These are phyloP conservation scores for Pezicula carpinea DNA, from an alignment of 2,329 filamentous ascomycete genomes.

Conservation along the genomic window DNA sequence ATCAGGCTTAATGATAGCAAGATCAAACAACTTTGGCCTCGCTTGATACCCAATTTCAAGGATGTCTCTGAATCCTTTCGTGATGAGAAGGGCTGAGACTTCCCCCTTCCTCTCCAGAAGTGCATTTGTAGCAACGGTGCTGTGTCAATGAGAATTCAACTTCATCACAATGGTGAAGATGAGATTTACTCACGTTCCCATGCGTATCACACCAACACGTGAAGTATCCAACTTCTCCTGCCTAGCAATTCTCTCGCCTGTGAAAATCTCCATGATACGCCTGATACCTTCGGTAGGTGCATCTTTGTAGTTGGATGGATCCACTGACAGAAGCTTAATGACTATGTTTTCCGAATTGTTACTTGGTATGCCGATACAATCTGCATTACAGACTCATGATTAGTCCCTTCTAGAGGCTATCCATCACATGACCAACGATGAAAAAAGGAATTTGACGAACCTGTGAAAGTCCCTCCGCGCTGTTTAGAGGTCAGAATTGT, in stretches of 20 bases:
- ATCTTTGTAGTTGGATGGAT: conserved; percentile 63
- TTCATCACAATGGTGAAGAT: not conserved
- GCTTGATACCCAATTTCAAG: conserved; percentile 68
- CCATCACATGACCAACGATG: no score
- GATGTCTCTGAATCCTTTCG: conserved; percentile 67
- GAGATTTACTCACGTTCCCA: conserved; percentile 49
- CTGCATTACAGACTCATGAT: no score
- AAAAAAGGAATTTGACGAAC: no score
- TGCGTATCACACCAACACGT: conserved; percentile 63
- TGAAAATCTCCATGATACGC: conserved; percentile 51
- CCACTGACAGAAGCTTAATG: conserved; percentile 71
- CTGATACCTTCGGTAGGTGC: conserved; percentile 64
- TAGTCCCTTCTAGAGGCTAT: no score
- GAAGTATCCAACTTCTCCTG: conserved; percentile 59
- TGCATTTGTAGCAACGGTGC: conserved; percentile 68
- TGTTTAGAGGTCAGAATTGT: not conserved
- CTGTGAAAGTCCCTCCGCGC: conserved; percentile 2
- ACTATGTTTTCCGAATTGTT: conserved; percentile 57
- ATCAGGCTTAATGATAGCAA: conserved; percentile 62
- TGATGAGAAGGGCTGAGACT: conserved; percentile 64
- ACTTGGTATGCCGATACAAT: conserved; percentile 32
- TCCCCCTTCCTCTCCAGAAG: conserved; percentile 67
- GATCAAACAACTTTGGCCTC: conserved; percentile 65
- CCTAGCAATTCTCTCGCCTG: conserved; percentile 52
- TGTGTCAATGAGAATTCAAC: not conserved